phyloP scores from a whole-genome alignment of 2,329 filamentous ascomycete species.

The Botrytis tulipae region DNA sequence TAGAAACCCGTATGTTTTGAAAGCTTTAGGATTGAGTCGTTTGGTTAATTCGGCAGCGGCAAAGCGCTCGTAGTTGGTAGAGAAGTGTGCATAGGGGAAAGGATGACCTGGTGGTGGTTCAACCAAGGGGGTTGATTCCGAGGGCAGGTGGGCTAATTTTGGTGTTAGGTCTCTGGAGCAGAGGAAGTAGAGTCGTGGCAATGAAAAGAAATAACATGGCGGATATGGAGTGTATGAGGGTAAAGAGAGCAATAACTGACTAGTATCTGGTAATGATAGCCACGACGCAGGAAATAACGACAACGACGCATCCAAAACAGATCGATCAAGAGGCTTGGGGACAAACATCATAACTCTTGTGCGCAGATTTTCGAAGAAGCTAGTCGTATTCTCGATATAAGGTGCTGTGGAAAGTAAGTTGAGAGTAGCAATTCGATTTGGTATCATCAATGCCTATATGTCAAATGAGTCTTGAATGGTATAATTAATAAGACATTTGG shows the following conservation, averaged over 20 bases:
- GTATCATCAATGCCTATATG: slow-evolving; percentile 47
- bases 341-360: slow-evolving; percentile 57
- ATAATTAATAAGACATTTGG: slow-evolving; percentile 16
- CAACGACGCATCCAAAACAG: slow-evolving; percentile 61
- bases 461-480: background rate
- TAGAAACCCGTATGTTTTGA: slow-evolving; percentile 67
- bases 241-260: slow-evolving; percentile 44
- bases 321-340: slow-evolving; percentile 67
- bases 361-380: slow-evolving; percentile 63
- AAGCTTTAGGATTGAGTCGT: slow-evolving; percentile 57
- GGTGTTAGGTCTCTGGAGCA: background rate
- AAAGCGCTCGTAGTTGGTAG: slow-evolving; percentile 77
- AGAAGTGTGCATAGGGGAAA: slow-evolving; percentile 54
- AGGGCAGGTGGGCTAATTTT: slow-evolving; percentile 42
- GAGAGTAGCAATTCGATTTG: slow-evolving; percentile 54
- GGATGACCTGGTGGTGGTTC: slow-evolving; percentile 37
- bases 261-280: slow-evolving; percentile 60
- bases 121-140: slow-evolving; percentile 43
- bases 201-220: slow-evolving; percentile 41
- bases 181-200: slow-evolving; percentile 69
- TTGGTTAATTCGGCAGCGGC: slow-evolving; percentile 77
- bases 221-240: slow-evolving; percentile 41
- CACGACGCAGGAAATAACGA: slow-evolving; percentile 66
- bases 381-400: slow-evolving; percentile 57
- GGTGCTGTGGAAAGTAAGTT: slow-evolving; percentile 62